Evolutionary conservation across 2,329 filamentous ascomycete genomes (phyloP), one percentile per base, ranked within the genome.

Genomic region (Tolypocladium pustulatum): DNA sequence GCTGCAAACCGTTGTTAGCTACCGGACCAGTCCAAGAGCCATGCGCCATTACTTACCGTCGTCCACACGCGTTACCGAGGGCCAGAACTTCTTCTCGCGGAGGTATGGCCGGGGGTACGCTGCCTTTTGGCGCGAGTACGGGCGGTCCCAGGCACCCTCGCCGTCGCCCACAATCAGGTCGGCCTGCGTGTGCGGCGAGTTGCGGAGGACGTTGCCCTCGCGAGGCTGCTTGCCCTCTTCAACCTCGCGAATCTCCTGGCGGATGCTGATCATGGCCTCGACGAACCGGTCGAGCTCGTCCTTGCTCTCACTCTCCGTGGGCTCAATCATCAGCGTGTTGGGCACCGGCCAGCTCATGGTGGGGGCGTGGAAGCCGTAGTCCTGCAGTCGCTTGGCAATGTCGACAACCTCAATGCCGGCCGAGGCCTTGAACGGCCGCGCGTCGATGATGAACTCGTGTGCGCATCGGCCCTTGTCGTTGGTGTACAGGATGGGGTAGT

Each of bases 61-160:
- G 71, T 97, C 89, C 25, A 97, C 79, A 71, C 93, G 82, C 8
- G 88, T 90, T 17, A 96, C 91, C 40, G 79, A 86, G 0, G 93
- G 92, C 93, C 93, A 97, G 76, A 97, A 97, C 80, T 97, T 97
- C 87, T 95, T 97, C 83, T 96, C 90, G 72, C 84, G 83, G 62
- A 97, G 75, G 75, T 84, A 96, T 0, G 85, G 79, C 62, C 96
- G 71, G 22, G 93, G 93, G 71, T 96, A 97, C 0, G 91, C 93
- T 0, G 93, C 93, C 74, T 86, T 82, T 76, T 94, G 88, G 34
- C 91, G 78, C 1, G 80, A 84, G 72, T 97, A 97, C 1, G 84
- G 79, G n/a, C 93, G 80, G 62, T 90, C 80, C 93, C 93, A 97
- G 66, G 90, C 74, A 61, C 73, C 73, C 22, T 72, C 72, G 22